Conservation (phyloP, 139 green algal species). For the Parachlorella kessleri region DNA sequence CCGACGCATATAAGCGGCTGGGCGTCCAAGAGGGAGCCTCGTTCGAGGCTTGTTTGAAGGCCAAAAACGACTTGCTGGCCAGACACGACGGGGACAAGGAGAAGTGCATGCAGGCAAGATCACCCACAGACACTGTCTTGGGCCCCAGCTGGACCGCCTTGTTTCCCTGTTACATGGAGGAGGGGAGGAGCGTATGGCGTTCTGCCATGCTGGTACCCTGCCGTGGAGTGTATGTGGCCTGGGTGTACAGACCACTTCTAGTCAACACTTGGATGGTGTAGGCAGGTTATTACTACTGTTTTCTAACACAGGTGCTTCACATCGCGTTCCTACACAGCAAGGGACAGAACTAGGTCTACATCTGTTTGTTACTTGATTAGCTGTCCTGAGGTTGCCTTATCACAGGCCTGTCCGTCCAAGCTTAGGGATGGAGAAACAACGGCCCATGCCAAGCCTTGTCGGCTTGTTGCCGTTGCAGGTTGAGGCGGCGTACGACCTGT, state of each 20-base stretch:
- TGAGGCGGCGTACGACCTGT: slow-evolving; percentile 37
- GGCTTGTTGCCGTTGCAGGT: neutral
- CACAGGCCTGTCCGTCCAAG: too few relatives aligned
- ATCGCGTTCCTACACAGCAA: neutral
- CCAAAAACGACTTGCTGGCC: slow-evolving; percentile 16
- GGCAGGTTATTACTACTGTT: neutral
- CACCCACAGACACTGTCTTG: too few relatives aligned
- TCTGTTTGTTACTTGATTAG: neutral
- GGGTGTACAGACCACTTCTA: too few relatives aligned
- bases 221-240: too few relatives aligned
- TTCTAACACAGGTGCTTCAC: neutral
- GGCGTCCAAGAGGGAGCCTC: neutral
- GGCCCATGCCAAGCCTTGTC: neutral
- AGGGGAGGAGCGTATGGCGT: too few relatives aligned
- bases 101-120: slow-evolving; percentile 19
- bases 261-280: too few relatives aligned
- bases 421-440: too few relatives aligned
- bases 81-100: slow-evolving; percentile 8
- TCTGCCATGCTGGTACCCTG: too few relatives aligned
- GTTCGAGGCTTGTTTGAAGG: neutral
- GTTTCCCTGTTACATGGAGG: too few relatives aligned
- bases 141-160: too few relatives aligned
- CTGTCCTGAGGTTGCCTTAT: neutral
- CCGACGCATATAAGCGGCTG: too few relatives aligned
- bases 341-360: neutral